Evolutionary conservation across 73 alveolate genomes (phyloP), one percentile per base, ranked within the genome.

Genomic region (Tetrahymena thermophila): DNA sequence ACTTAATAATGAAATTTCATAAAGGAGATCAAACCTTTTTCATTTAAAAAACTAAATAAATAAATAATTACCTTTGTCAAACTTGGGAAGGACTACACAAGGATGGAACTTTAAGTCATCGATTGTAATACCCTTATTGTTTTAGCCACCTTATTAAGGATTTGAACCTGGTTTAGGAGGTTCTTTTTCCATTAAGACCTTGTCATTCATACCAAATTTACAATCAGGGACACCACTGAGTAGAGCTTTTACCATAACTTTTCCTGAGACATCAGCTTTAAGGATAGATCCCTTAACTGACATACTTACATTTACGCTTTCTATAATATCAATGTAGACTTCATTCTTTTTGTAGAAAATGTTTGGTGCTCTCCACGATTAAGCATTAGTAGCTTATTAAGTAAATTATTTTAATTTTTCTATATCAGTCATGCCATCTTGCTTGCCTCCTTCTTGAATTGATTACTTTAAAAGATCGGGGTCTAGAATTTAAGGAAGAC

Each of bases 131-230:
- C 99, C 99, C 83, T 97, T 97, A 35, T 97, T 98, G 21, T 97
- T 35, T 16, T 50, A 50, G 56, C 94, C 95, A 42, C 97, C 95
- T 71, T 96, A 85, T 7, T n/a, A 13, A 71, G 89, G 89, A 71
- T 71, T 71, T 71, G 89, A 71, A 17, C 98, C 98, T 43, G 98
- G 96, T 84, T 85, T 93, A 35, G 94, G 97, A 89, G 96, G 94
- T 16, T 97, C 96, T 93, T 96, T 97, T 85, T 94, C 94, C 97
- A 98, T 97, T 28, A 98, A 96, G 16, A 99, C 97, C 94, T 99
- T 99, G 96, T 99, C 99, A 96, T 99, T 99, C 98, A 98, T 99
- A 58, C 99, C 99, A 97, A 99, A 99, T 97, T 99, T 99, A 96
- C 99, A 99, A 96, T 99, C 99, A 28, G 99, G 99, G 99, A 98